Evolutionary conservation across 768 basidiomycete genomes (phyloP), one percentile per base, ranked within the genome.

Genomic region (Leccinum boreale): DNA sequence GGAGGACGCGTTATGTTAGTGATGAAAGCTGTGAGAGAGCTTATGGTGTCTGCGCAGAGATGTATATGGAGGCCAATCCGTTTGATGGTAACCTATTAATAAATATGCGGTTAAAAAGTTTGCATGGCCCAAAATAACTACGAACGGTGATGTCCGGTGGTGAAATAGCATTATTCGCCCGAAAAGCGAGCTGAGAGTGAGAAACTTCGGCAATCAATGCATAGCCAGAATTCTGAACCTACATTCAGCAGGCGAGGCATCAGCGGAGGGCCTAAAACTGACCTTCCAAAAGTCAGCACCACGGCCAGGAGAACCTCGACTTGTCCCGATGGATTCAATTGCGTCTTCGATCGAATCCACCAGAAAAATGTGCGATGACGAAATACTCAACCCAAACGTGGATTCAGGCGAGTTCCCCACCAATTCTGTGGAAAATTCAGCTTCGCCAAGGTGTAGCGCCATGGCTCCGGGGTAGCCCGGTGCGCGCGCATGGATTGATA

Each of bases 21-120:
- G 31, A 79, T 77, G 64, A 92, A 83, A 5, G 79, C 77, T 1
- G 79, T 74, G 28, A 93, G 71, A 1, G 83, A 81, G 7, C 77
- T 72, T 55, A 87, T 72, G 1, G 90, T 89, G 69, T 94, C 92
- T 11, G 92, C 91, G 66, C 90, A 92, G 24, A 92, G 76, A 67
- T 89, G 86, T 46, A 91, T 62, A 42, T 78, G 78, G 5, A 92
- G 69, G 17, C 73, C 74, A 35, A 84, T 73, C 14, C 74, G 78
- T 52, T 85, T 77, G 24, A 90, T 68, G n/a, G 73, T 63, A 23
- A 89, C 72, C 91, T 92, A 53, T 44, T 12, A 9, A 15, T 46
- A 28, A 14, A 48, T 19, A 39, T 24, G 50, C 31, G 36, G 49
- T 58, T 60, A 52, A 55, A 33, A 46, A 26, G 33, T 35, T 55